Evolutionary conservation across 352 stramenopile species (phyloP), one percentile per base, ranked within the genome.

Genomic region (Phytophthora ohioensis): DNA sequence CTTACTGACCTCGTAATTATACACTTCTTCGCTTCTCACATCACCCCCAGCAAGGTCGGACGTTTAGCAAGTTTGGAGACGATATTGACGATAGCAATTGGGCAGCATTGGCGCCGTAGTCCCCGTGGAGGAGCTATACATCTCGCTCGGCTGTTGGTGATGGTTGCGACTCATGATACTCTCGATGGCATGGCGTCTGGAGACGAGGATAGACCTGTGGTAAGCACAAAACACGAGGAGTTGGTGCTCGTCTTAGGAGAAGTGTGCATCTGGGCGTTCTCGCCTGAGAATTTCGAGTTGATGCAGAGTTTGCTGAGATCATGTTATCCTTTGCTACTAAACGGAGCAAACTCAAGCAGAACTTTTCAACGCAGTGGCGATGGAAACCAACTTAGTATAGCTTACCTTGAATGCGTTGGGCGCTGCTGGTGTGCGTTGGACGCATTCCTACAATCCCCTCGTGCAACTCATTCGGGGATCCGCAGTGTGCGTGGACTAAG

Each of bases 261-360:
- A 49, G 60, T 82, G 15, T 64, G 56, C 15, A 60, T 82, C 32
- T 82, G 71, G 72, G 47, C 66, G 32, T 68, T 82, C 3, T 67
- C 68, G 5, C 49, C 51, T 3, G 65, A 74, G 35, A 79, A 57
- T 32, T 15, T 80, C 7, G 56, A 27, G 11, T 27, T 80, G 30
- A 46, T 82, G 32, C 76, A 71, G 57, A 48, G 42, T 3, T 70
- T 78, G 46, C 39, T 80, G 36, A 41, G 53, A 47, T 21, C 42
- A 4, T 76, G 68, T 15, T 51, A 67, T 5, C 61, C 41, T 13
- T 38, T 80, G 35, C 43, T 82, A 34, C 72, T 80, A 6, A 61
- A 71, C 9, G 71, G 67, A 27, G 21, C 21, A 27, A 27, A 27
- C 21, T 27, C 21, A 27, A 27, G 21, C 21, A 27, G 21, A 27